Conservation (phyloP, 2,329 filamentous ascomycete genomes). For the Ophiostoma pallidulum region DNA sequence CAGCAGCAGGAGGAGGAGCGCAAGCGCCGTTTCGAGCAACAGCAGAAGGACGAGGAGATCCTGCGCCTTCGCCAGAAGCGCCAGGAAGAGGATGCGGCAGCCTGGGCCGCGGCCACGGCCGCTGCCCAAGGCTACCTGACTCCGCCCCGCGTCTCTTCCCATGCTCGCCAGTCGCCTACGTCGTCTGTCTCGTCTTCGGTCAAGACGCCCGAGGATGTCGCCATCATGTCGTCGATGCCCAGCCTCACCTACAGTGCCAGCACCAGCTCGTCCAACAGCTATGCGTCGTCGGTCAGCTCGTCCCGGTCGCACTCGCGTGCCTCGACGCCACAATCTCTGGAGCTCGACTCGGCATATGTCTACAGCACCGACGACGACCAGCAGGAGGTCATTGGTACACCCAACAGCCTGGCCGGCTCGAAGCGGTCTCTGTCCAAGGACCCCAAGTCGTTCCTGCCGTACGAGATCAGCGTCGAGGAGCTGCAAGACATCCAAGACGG, state of each 20-base stretch:
- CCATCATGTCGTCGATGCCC: conserved; percentile 28
- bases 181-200: background rate
- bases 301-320: conserved; percentile 36
- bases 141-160: conserved; percentile 34
- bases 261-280: conserved; percentile 35
- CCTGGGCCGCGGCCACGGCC: conserved; percentile 18
- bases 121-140: conserved; percentile 31
- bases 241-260: conserved; percentile 36
- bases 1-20: conserved; percentile 29
- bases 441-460: conserved; percentile 34
- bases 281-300: conserved; percentile 37
- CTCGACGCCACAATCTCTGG: conserved; percentile 39
- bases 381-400: conserved; percentile 29
- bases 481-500: conserved; percentile 41
- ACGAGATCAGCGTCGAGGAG: conserved; percentile 46
- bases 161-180: background rate
- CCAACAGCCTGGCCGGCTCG: conserved; percentile 13
- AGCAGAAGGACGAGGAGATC: conserved; percentile 20
- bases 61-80: conserved; percentile 20
- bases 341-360: conserved; percentile 34
- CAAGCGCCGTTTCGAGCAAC: no score
- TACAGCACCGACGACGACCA: conserved; percentile 34
- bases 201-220: conserved; percentile 23
- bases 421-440: conserved; percentile 14
- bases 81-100: conserved; percentile 25